Evolutionary conservation across 2,329 filamentous ascomycete genomes (phyloP), one percentile per base, ranked within the genome.

Genomic region (Stemphylium beticola): DNA sequence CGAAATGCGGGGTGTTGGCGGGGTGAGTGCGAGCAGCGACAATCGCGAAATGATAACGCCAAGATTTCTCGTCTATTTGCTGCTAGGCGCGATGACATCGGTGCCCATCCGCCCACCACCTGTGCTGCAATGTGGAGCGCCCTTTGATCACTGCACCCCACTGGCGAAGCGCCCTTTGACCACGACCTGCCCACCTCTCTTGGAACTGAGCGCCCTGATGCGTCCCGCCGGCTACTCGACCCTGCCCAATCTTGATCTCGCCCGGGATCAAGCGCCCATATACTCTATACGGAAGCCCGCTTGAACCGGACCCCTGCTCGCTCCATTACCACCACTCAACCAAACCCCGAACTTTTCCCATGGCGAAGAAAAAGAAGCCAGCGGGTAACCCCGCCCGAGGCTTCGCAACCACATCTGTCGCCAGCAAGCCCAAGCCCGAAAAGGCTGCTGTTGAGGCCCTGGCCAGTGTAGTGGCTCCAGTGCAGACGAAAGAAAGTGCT

Each of bases 301-400:
- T 59, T 66, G 57, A 68, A 52, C 52, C 37, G 33, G 4, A 32
- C 46, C 58, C 47, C 12, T 43, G 31, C 36, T 14, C 29, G 12
- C 17, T 31, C 18, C 42, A 26, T 18, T 17, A 41, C 36, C n/a
- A 17, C 37, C 48, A 32, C 18, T 24, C 14, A 33, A 14, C 48
- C 32, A 31, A 37, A 15, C 24, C 18, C 20, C 24, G 26, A 36
- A 11, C 39, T 26, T 22, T 11, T 22, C 68, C 59, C 62, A 93
- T 93, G 90, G 88, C 89, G 77, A 96, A 96, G 79, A 96, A 97
- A 80, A 96, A 92, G 82, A 98, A 97, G 84, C 83, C 90, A 50
- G 85, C 86, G 22, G 85, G 88, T 29, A 98, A 97, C 76, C 91
- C 93, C 55, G 92, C 92, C 34, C 85, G 95, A 75, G 95, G 93